A percentile compares a stretch with the other conserved stretches of the same genome.
Conservation (phyloP, 2,329 filamentous ascomycete genomes). For the Orbilia brochopaga region DNA sequence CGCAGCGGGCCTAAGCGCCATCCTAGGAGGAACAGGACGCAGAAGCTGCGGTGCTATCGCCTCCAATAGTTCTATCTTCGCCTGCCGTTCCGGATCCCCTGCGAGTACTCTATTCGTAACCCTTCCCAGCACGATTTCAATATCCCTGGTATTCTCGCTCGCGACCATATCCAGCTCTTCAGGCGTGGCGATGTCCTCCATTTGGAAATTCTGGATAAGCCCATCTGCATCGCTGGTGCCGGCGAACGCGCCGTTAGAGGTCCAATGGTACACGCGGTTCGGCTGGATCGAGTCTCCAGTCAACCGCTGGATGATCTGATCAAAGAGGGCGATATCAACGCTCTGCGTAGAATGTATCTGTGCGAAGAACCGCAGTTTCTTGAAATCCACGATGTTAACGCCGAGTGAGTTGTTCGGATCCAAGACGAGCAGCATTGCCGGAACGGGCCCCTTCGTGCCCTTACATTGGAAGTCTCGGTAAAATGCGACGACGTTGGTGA, state of each 20-base stretch:
- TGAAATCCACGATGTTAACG: constrained; percentile 35
- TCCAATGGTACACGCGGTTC: constrained; percentile 17
- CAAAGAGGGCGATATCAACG: constrained; percentile 6
- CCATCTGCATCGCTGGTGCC: neutral
- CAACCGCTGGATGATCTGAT: neutral
- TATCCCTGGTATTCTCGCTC: neutral
- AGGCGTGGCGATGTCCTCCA: neutral
- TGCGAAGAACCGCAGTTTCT: neutral
- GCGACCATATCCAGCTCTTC: neutral
- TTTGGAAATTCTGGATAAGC: constrained; percentile 4
- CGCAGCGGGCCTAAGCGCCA: too few relatives aligned
- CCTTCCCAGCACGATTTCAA: constrained; percentile 6
- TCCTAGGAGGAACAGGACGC: too few relatives aligned
- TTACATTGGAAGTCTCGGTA: constrained; percentile 22
- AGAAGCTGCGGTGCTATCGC: too few relatives aligned
- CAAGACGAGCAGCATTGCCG: constrained; percentile 17
- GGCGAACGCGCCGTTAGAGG: neutral
- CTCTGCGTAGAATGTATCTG: constrained; percentile 5
- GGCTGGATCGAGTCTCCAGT: neutral
- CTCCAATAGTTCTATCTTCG: neutral
- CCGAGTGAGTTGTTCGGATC: constrained; percentile 13
- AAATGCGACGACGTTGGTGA: constrained; percentile 21
- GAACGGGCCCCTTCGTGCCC: neutral
- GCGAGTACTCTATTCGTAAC: constrained; percentile 12
- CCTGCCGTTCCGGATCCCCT: neutral